Evolutionary conservation across 2,329 filamentous ascomycete genomes (phyloP).

Genomic region (Pseudopyricularia cyperi): DNA sequence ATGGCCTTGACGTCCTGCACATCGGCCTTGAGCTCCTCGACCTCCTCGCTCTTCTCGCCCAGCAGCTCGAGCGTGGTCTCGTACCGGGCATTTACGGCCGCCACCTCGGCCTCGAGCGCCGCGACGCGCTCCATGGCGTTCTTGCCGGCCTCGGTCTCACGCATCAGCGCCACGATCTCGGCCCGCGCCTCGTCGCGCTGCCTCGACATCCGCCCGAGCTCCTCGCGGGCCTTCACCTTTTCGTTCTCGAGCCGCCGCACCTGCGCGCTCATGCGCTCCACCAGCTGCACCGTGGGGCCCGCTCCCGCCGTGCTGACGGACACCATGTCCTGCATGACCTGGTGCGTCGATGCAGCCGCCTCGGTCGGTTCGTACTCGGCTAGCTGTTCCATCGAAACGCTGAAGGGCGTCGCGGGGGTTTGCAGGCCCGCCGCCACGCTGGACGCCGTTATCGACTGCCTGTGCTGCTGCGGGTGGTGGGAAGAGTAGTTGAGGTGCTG

Average conservation of each 20-base stretch:
- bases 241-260: constrained; percentile 86
- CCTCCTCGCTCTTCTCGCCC: constrained; percentile 91
- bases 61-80: constrained; percentile 88
- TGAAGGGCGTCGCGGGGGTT: constrained; percentile 22
- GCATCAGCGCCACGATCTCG: constrained; percentile 84
- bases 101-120: constrained; percentile 53
- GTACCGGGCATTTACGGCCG: constrained; percentile 62
- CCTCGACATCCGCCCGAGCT: constrained; percentile 63
- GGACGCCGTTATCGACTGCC: constrained; percentile 23
- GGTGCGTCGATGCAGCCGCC: constrained; percentile 47
- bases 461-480: constrained; percentile 10
- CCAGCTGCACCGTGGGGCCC: constrained; percentile 84
- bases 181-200: constrained; percentile 86
- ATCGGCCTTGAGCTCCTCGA: constrained; percentile 81
- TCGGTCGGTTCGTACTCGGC: constrained; percentile 40
- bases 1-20: constrained; percentile 90
- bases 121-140: constrained; percentile 44
- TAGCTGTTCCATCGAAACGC: constrained; percentile 33
- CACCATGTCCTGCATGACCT: constrained; percentile 69
- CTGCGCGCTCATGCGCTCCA: constrained; percentile 89
- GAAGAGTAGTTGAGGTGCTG: too few species aligned
- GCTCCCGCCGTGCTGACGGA: constrained; percentile 83
- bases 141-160: constrained; percentile 63
- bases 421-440: background rate
- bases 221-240: constrained; percentile 78